phyloP scores from a whole-genome alignment of 2,329 filamentous ascomycete species.

The Lecanosticta acicola region DNA sequence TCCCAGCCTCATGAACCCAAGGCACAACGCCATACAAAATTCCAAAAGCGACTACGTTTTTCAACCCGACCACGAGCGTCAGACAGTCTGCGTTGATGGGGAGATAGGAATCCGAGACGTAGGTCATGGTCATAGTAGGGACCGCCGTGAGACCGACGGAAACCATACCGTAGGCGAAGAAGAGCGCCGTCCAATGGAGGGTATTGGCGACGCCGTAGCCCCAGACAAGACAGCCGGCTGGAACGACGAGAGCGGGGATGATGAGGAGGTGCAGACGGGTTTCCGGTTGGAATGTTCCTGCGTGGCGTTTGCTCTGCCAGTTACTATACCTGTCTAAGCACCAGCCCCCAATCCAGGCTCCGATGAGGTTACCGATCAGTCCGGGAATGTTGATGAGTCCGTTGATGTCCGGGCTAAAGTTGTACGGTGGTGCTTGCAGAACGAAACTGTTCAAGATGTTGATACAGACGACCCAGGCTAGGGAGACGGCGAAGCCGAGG shows the following conservation, averaged over 20 bases:
- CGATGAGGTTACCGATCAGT: conserved; percentile 41
- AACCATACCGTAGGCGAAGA: conserved; percentile 46
- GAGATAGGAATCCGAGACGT: conserved; percentile 38
- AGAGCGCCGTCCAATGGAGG: conserved; percentile 41
- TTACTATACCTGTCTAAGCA: conserved; percentile 41
- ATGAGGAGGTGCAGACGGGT: conserved; percentile 38
- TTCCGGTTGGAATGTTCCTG: conserved; percentile 44
- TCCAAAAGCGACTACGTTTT: conserved; percentile 46
- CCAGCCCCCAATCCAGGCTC: conserved; percentile 40
- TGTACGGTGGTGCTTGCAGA: conserved; percentile 38
- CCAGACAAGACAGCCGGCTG: conserved; percentile 41
- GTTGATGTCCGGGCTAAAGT: conserved; percentile 33
- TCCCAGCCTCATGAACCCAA: conserved; percentile 37
- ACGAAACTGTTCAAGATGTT: conserved; percentile 38
- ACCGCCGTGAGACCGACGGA: conserved; percentile 40
- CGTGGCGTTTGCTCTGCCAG: conserved; percentile 37
- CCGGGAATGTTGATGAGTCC: conserved; percentile 39
- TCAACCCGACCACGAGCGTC: conserved; percentile 35
- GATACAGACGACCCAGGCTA: conserved; percentile 37
- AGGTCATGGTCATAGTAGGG: conserved; percentile 43
- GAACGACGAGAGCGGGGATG: conserved; percentile 40
- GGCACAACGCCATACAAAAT: conserved; percentile 44
- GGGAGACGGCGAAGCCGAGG: conserved; percentile 34
- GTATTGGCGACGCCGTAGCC: conserved; percentile 41
- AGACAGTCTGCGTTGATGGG: conserved; percentile 36